Base-by-base conservation (phyloP, 1,284 basidiomycete genomes). In the Phylloboletellus chloephorus region DNA sequence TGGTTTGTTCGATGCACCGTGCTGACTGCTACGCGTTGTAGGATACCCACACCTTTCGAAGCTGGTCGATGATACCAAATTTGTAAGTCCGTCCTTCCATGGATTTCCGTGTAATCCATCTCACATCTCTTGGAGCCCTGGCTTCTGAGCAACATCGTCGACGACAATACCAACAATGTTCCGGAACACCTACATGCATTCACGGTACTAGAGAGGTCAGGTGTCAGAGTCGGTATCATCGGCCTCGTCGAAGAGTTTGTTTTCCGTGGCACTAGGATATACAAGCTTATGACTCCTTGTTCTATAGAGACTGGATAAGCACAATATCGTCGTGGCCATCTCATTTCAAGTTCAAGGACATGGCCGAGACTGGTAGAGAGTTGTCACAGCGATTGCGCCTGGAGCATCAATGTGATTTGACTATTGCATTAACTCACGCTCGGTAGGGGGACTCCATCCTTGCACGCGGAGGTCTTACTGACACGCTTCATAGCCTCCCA, bases 31-130 rank as follows among this genome's bases (percentile, higher is more conserved):
- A 38, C 21, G 23, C 39, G 20, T 12, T 33, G 17, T 41, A 88
- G 86, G 88, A 31, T 90, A 86, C 54, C 85, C 83, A 3, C 88
- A 92, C 57, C 71, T 92, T 24, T 76, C 76, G 10, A 82, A 82
- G 52, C 71, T 93, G 16, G 78, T 90, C 43, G 53, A 75, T 50
- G 73, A 74, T 30, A 74, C 70, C 6, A 69, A 65, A 7, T 81
- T 80, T 56, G 73, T 78, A 40, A 67, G 88, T 71, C 38, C 47
- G 15, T 47, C 44, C 31, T 41, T 37, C 23, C 36, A 33, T 47
- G 11, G 38, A 25, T 30, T 48, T 48, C 19, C 23, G n/a, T 12
- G 13, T 17, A 15, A 10, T n/a, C 6, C 1, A 10, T 35, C 44
- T 46, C 20, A 53, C 15, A 6, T 13, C 6, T 20, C 37, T 26